A percentile compares a stretch with the other conserved stretches of the same genome.
Conservation (phyloP, 2,329 filamentous ascomycete genomes). For the Neofusicoccum sp. region DNA sequence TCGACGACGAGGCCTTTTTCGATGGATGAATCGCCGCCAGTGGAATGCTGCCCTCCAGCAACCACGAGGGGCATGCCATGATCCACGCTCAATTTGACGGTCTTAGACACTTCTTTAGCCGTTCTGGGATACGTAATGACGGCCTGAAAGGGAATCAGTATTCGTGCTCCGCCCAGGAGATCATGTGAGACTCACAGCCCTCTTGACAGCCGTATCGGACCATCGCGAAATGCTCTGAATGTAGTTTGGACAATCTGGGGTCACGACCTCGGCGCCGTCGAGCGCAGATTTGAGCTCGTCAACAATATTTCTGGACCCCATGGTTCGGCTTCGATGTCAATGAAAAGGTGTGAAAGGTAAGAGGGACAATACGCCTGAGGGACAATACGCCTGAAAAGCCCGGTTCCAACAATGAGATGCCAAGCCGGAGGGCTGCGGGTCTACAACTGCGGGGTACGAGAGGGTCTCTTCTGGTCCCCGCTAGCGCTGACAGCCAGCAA, state of each 20-base stretch:
- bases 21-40: constrained; percentile 51
- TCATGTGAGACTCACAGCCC: constrained; percentile 20
- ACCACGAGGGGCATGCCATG: constrained; percentile 51
- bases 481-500: too few relatives aligned
- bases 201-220: constrained; percentile 22
- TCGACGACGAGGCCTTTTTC: constrained; percentile 57
- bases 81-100: constrained; percentile 22
- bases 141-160: not conserved
- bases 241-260: constrained; percentile 21
- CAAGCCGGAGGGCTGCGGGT: too few relatives aligned
- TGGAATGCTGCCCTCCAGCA: constrained; percentile 57
- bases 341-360: too few relatives aligned
- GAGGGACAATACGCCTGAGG: too few relatives aligned
- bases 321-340: not conserved
- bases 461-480: too few relatives aligned
- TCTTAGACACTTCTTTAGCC: not conserved
- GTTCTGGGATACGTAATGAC: not conserved
- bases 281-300: constrained; percentile 3
- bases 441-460: too few relatives aligned
- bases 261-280: constrained; percentile 18
- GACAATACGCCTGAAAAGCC: too few relatives aligned
- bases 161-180: too few relatives aligned
- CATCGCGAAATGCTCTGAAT: constrained; percentile 23
- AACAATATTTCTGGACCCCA: not conserved
- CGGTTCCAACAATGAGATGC: too few relatives aligned